Evolutionary conservation across 2,329 filamentous ascomycete genomes (phyloP).

Genomic region (Penicillium verrucosum): DNA sequence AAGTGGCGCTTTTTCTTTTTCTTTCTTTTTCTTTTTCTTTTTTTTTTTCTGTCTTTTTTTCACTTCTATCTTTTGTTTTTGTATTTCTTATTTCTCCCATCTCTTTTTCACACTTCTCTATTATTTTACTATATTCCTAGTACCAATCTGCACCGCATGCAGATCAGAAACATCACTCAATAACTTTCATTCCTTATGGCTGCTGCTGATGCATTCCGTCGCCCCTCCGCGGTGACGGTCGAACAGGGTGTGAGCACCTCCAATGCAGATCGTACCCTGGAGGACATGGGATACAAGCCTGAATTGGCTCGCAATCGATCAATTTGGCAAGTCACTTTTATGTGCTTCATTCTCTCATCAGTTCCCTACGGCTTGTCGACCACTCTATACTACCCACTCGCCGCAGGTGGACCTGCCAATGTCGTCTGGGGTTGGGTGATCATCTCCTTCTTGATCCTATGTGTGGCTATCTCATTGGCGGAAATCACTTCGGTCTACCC

Average conservation of each 20-base stretch:
- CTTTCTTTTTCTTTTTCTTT: not conserved
- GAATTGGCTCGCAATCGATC: slow-evolving; percentile 61
- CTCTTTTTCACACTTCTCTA: not conserved
- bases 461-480: slow-evolving; percentile 62
- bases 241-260: slow-evolving; percentile 10
- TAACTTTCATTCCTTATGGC: slow-evolving; percentile 11
- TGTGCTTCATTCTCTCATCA: slow-evolving; percentile 65
- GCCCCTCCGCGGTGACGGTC: slow-evolving; percentile 14
- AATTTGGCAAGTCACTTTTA: slow-evolving; percentile 22
- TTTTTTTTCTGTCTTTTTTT: not conserved
- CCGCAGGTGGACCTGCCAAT: slow-evolving; percentile 66
- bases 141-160: not conserved
- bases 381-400: slow-evolving; percentile 65
- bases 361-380: slow-evolving; percentile 64
- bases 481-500: slow-evolving; percentile 68
- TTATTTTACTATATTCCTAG: not conserved
- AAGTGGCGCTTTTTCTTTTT: not conserved
- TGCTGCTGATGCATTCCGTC: slow-evolving; percentile 8
- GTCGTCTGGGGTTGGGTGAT: slow-evolving; percentile 68
- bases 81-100: not conserved
- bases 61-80: not conserved
- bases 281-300: slow-evolving; percentile 59
- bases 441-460: slow-evolving; percentile 59
- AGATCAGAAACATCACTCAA: not conserved
- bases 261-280: slow-evolving; percentile 19